These are phyloP conservation scores for Rhodofomes roseus DNA, from an alignment of 1,284 basidiomycete species.

Conservation along the genomic window DNA sequence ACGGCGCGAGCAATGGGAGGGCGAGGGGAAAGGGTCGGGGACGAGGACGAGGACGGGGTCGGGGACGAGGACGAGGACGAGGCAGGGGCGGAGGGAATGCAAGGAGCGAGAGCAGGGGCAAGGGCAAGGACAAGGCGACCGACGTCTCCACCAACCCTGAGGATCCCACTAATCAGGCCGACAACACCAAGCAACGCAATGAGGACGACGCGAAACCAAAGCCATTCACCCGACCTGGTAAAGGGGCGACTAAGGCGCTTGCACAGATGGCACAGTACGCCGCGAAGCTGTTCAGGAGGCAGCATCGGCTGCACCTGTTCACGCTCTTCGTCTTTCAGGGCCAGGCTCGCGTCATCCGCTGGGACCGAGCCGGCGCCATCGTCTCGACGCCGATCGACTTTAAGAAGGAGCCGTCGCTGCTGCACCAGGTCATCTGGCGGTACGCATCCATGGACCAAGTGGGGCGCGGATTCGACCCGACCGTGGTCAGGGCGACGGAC, in stretches of 20 bases:
- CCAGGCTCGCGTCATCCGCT: constrained; percentile 14
- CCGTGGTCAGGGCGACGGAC: not conserved
- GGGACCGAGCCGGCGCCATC: constrained; percentile 16
- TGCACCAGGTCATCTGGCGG: constrained; percentile 13
- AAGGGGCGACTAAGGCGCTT: not conserved
- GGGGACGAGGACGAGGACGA: no score
- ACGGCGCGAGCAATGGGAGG: no score
- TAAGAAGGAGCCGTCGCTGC: constrained; percentile 1
- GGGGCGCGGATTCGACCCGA: constrained; percentile 14
- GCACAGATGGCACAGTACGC: not conserved
- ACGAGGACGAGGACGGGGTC: not conserved
- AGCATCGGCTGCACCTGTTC: constrained; percentile 11
- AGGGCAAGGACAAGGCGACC: no score
- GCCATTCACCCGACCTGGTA: no score
- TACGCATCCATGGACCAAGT: constrained; percentile 4
- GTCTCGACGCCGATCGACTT: constrained; percentile 12
- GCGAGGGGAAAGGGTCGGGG: no score
- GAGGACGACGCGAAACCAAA: no score
- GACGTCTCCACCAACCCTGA: no score
- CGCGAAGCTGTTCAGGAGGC: constrained; percentile 1
- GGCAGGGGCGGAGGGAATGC: no score
- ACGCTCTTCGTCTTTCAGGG: constrained; percentile 10
- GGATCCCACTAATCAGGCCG: no score
- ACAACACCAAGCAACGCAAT: no score
- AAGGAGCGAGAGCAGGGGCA: no score